Evolutionary conservation across 805 yeast species (phyloP), one percentile per base, ranked within the genome.

Genomic region (Candida schatavii): DNA sequence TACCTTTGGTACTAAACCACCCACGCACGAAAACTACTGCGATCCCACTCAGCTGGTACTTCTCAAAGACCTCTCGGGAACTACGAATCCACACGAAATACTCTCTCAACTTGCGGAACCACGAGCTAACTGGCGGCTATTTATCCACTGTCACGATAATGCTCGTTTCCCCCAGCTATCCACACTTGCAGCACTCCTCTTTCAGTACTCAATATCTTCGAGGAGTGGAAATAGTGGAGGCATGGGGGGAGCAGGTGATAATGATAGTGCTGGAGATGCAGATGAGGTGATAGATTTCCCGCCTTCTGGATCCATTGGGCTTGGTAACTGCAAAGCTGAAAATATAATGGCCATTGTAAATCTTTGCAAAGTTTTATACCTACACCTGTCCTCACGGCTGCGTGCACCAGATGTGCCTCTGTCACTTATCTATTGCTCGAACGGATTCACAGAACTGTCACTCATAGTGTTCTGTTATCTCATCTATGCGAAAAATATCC

Each of bases 401-500:
- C 66, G 60, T 26, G 64, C 71, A 37, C 56, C 64, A 7, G 51
- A 43, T 18, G 56, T 50, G 2, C 44, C 68, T 39, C 73, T 78
- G 3, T 66, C 80, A 0, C 69, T 90, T 45, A 66, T 90, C 7
- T 83, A 80, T 56, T 88, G 96, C 55, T 77, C 86, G 2, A 97
- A 91, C 62, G 98, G 98, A 0, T 91, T 90, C 61, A 88, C 97
- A 0, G 97, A 89, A 56, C 84, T 90, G 39, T 80, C 96, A 4
- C 70, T 91, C n/a, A 61, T 90, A 30, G 77, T 80, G 0, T 65
- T 88, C 27, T 77, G 89, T 42, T 90, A 77, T 52, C 50, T 85
- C 43, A 84, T 91, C 44, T 91, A 83, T 61, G 59, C 86, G 2
- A 75, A 82, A 41, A 79, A 83, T 30, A 55, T 79, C 15, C 49